Percentiles rank a stretch among this genome's conserved stretches.
These are phyloP conservation scores for Fusarium robinianum DNA, from an alignment of 2,329 filamentous ascomycete species.

Conservation along the genomic window DNA sequence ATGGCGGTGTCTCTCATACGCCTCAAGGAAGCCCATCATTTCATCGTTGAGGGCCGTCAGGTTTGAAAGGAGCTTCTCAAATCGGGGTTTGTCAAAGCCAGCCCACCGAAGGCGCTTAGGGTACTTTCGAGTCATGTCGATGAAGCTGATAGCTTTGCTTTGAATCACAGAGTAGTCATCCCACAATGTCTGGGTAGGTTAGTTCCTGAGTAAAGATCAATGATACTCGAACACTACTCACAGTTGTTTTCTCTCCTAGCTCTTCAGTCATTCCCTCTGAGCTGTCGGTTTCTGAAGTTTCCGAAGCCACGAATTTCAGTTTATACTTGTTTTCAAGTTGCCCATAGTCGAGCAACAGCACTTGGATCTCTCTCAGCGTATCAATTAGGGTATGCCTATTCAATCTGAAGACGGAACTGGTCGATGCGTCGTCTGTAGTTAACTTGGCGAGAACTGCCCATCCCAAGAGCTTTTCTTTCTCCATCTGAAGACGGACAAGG, in stretches of 20 bases:
- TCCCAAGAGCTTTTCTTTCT: conserved; percentile 1
- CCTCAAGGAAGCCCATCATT: conserved; percentile 2
- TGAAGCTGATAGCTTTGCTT: neutral
- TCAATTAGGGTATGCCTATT: neutral
- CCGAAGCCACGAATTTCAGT: neutral
- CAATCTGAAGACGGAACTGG: neutral
- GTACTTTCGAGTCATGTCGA: conserved; percentile 1
- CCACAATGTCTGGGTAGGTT: neutral
- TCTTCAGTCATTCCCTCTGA: neutral
- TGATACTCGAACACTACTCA: no score
- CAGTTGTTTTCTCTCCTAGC: neutral
- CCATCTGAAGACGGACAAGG: neutral
- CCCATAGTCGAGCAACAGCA: neutral
- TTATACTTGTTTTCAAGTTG: no score
- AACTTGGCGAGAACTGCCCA: conserved; percentile 1
- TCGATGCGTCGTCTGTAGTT: neutral
- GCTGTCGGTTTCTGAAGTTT: neutral
- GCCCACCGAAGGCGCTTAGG: conserved; percentile 2
- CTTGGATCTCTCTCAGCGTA: neutral
- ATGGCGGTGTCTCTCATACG: neutral
- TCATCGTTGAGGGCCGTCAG: neutral
- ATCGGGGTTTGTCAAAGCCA: neutral
- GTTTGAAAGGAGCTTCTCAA: neutral
- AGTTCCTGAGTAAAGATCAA: no score
- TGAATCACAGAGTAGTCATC: neutral